phyloP scores from a whole-genome alignment of 768 basidiomycete genomes.

The Pluteus cervinus region DNA sequence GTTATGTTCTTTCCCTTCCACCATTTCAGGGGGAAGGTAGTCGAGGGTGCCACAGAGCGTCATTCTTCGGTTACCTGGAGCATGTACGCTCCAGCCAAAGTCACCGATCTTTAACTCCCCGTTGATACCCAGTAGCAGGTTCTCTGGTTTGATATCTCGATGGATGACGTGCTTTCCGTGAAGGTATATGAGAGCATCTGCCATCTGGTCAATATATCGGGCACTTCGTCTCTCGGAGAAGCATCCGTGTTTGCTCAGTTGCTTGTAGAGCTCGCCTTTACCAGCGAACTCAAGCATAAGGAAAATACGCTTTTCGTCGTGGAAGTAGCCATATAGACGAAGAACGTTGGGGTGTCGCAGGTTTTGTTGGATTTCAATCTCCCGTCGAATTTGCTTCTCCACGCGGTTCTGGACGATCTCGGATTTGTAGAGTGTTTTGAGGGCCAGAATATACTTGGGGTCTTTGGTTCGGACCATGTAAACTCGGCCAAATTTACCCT shows the following conservation, averaged over 20 bases:
- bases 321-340: conserved; percentile 94
- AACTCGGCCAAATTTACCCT: conserved; percentile 97
- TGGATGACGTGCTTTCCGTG: conserved; percentile 98
- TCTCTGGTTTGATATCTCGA: conserved; percentile 98
- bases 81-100: conserved; percentile 98
- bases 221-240: conserved; percentile 88
- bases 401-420: conserved; percentile 89
- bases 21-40: conserved; percentile 98
- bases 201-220: conserved; percentile 96
- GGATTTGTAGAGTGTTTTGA: conserved; percentile 95
- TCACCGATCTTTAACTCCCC: conserved; percentile 98
- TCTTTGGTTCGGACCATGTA: conserved; percentile 97
- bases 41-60: conserved; percentile 96
- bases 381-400: conserved; percentile 94
- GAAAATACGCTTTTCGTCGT: conserved; percentile 96
- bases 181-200: conserved; percentile 88
- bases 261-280: conserved; percentile 96
- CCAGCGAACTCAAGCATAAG: conserved; percentile 98
- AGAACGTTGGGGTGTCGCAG: conserved; percentile 93
- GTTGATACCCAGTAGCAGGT: conserved; percentile 87
- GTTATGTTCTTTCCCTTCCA: conserved; percentile 84
- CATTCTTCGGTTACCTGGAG: conserved; percentile 81
- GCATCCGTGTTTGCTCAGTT: conserved; percentile 76
- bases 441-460: conserved; percentile 90
- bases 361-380: conserved; percentile 98